Conservation (phyloP, 139 green algal species). For the Chlorella sp. region DNA sequence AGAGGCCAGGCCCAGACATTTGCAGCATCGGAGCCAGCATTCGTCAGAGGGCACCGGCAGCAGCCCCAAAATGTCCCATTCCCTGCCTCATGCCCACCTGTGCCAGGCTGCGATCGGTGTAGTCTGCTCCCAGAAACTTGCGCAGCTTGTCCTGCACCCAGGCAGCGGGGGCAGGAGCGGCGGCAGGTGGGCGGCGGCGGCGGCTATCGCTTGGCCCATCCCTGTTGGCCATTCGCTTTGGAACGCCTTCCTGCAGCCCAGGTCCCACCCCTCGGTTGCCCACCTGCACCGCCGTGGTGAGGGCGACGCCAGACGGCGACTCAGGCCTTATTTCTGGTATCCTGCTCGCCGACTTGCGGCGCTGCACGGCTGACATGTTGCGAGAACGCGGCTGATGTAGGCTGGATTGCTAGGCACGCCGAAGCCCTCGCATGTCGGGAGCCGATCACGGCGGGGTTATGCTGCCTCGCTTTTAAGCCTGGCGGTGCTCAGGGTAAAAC, state of each 20-base stretch:
- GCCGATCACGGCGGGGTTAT: too few species aligned
- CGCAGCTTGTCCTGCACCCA: constrained; percentile 24
- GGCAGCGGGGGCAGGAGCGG: too few species aligned
- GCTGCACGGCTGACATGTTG: neutral
- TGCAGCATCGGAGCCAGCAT: too few species aligned
- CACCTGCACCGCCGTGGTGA: neutral
- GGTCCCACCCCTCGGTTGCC: neutral
- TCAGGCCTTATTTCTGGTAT: constrained; percentile 29
- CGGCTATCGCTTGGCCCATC: too few species aligned
- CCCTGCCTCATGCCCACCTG: neutral
- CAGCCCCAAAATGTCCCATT: too few species aligned
- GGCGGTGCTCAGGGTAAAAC: neutral
- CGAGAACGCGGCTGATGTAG: neutral
- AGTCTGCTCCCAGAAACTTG: constrained; percentile 28
- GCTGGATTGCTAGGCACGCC: neutral
- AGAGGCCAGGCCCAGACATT: too few species aligned
- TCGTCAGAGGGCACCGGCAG: too few species aligned
- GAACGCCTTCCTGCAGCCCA: too few species aligned
- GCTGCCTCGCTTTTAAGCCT: too few species aligned
- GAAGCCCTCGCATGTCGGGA: neutral
- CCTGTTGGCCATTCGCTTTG: too few species aligned
- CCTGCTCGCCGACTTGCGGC: neutral
- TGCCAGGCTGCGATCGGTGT: constrained; percentile 31
- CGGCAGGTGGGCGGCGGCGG: too few species aligned
- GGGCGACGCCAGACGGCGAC: neutral